phyloP scores from a whole-genome alignment of 208 protist genomes.

The Crithidia fasciculata region DNA sequence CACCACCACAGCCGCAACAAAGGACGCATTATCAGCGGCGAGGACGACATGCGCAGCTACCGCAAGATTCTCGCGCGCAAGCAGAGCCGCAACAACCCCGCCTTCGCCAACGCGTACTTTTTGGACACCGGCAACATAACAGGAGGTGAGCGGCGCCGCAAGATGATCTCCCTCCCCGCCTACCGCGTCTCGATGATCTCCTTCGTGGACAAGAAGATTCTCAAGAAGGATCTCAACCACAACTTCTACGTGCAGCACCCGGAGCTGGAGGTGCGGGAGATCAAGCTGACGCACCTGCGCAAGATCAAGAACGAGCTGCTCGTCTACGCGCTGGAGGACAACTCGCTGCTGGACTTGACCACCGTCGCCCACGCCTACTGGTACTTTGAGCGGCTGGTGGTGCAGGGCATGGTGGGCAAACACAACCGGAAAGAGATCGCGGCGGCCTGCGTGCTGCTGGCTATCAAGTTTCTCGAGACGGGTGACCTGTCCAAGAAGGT shows the following conservation, averaged over 20 bases:
- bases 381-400: constrained; percentile 87
- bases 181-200: constrained; percentile 85
- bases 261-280: constrained; percentile 80
- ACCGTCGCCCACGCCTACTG: constrained; percentile 86
- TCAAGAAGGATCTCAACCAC: constrained; percentile 89
- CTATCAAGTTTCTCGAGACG: constrained; percentile 86
- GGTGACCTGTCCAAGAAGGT: constrained; percentile 77
- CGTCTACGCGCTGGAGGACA: constrained; percentile 73
- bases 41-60: constrained; percentile 72
- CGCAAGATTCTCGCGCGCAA: constrained; percentile 59
- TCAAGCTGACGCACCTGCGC: constrained; percentile 85
- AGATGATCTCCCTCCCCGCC: constrained; percentile 75
- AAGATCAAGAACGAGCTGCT: constrained; percentile 76
- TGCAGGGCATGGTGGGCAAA: constrained; percentile 82
- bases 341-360: constrained; percentile 67
- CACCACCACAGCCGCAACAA: constrained; percentile 32
- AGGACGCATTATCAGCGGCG: constrained; percentile 37
- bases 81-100: constrained; percentile 56
- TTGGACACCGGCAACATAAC: constrained; percentile 87
- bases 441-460: constrained; percentile 73
- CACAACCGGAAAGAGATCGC: constrained; percentile 76
- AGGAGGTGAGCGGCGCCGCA: constrained; percentile 81
- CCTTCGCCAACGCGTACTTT: constrained; percentile 81
- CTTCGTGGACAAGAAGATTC: constrained; percentile 81
- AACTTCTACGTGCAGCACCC: constrained; percentile 90